Evolutionary conservation across 2,329 filamentous ascomycete genomes (phyloP), one percentile per base, ranked within the genome.

Genomic region (Macroventuria anomochaeta): DNA sequence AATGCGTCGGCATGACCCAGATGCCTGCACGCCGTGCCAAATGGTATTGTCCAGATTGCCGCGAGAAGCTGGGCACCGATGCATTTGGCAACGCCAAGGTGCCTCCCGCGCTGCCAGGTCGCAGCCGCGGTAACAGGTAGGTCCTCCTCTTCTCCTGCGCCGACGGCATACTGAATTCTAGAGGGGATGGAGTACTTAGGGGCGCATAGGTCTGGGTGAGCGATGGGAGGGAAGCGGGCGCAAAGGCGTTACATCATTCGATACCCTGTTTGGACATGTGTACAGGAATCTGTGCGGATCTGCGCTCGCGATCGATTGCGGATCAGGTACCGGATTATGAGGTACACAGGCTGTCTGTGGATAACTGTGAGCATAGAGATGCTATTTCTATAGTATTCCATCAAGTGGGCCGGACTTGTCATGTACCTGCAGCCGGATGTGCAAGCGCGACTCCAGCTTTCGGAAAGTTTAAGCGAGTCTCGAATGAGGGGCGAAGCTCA

Each of bases 31-130:
- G 88, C 15, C 88, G 88, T 26, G 87, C 87, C 2, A 92, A 91
- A 74, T 95, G 90, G 90, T 95, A 91, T 67, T 95, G 90, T 73
- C 89, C 89, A 1, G 86, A 91, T 42, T 95, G 90, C 68, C 71
- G 73, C 28, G 46, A 47, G 7, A 36, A 58, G 12, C 58, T 74
- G 12, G 52, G 61, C 21, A 62, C 64, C 3, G 72, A 75, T 40
- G 65, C 68, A 1, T 71, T 67, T 52, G 73, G 73, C 32, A 74
- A 74, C n/a, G 64, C 66, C 1, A 47, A 62, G 12, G 60, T 70
- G 10, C 67, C 69, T n/a, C 69, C 69, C 17, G 53, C 70, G 32
- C 57, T 74, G 12, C 70, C 71, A 23, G 70, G 70, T 18, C 58
- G 69, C 17, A 37, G 40, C n/a, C 61, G 70, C 34, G 68, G 65